A percentile compares a stretch with the other conserved stretches of the same genome.
phyloP scores from a whole-genome alignment of 352 stramenopile genomes.

The Globisporangium perplexum region DNA sequence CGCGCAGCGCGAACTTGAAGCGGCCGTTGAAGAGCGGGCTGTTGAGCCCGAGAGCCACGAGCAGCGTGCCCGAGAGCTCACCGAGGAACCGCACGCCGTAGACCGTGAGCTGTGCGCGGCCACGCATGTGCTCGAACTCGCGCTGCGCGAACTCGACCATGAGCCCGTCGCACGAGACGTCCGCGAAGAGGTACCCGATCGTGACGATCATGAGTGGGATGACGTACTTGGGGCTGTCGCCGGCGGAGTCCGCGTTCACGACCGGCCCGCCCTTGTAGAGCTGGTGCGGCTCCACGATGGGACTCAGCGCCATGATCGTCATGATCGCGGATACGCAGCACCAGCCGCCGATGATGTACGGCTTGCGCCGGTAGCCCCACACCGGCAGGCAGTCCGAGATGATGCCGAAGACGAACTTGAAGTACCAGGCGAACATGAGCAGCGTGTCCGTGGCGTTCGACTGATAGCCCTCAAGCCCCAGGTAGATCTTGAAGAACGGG shows the following conservation, averaged over 20 bases:
- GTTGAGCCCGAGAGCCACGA: slow-evolving; percentile 60
- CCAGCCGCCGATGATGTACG: slow-evolving; percentile 68
- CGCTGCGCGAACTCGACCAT: slow-evolving; percentile 76
- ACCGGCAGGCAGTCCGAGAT: slow-evolving; percentile 59
- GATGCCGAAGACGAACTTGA: slow-evolving; percentile 62
- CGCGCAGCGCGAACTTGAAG: slow-evolving; percentile 40
- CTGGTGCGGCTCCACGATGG: slow-evolving; percentile 21
- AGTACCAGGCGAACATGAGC: slow-evolving; percentile 57
- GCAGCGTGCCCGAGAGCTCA: slow-evolving; percentile 44
- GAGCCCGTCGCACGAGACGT: slow-evolving; percentile 68
- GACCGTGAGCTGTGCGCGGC: slow-evolving; percentile 43
- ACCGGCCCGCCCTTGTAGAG: slow-evolving; percentile 7
- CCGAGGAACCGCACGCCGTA: slow-evolving; percentile 54
- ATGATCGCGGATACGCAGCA: slow-evolving; percentile 36
- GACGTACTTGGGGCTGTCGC: slow-evolving; percentile 22
- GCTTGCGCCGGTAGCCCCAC: slow-evolving; percentile 47
- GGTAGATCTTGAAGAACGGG: slow-evolving; percentile 68
- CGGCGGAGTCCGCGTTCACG: slow-evolving; percentile 4
- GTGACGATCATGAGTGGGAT: slow-evolving; percentile 43
- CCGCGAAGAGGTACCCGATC: slow-evolving; percentile 55
- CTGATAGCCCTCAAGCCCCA: slow-evolving; percentile 61
- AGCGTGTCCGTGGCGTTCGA: slow-evolving; percentile 52
- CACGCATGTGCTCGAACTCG: slow-evolving; percentile 32
- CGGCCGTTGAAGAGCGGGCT: slow-evolving; percentile 38
- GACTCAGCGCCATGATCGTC: slow-evolving; percentile 19